A percentile compares a stretch with the other conserved stretches of the same genome.
phyloP scores from a whole-genome alignment of 1,284 basidiomycete species.

The Singerocomus inundabilis region DNA sequence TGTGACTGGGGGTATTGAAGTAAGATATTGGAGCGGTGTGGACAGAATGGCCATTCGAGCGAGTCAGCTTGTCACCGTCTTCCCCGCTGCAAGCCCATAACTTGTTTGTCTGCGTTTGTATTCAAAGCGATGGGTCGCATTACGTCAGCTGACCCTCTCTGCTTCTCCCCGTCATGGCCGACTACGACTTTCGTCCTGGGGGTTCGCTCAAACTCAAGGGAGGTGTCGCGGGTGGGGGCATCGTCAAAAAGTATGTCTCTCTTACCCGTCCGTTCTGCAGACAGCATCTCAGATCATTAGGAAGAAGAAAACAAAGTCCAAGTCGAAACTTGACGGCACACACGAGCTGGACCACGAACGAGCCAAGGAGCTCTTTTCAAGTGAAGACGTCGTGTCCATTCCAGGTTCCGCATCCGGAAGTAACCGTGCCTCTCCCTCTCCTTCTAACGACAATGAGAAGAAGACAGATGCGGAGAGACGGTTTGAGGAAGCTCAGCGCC shows the following conservation, averaged over 20 bases:
- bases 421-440: constrained; percentile 55
- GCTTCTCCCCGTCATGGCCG: constrained; percentile 52
- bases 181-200: constrained; percentile 84
- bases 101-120: constrained; percentile 27
- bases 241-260: constrained; percentile 75
- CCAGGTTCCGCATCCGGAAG: constrained; percentile 53
- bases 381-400: constrained; percentile 43
- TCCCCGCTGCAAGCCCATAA: not conserved
- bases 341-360: constrained; percentile 45
- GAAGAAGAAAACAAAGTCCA: constrained; percentile 86
- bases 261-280: not conserved
- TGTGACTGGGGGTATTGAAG: constrained; percentile 77
- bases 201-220: constrained; percentile 91
- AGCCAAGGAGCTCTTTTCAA: constrained; percentile 49
- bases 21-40: constrained; percentile 63
- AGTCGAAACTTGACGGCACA: constrained; percentile 38
- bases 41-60: constrained; percentile 67
- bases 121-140: constrained; percentile 12
- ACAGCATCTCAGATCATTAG: constrained; percentile 38
- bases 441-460: constrained; percentile 43
- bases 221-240: constrained; percentile 70
- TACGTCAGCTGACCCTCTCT: constrained; percentile 31
- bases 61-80: not conserved
- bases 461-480: constrained; percentile 90
- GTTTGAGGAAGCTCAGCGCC: constrained; percentile 84